Evolutionary conservation across 2,329 filamentous ascomycete species (phyloP), one percentile per base, ranked within the genome.

Genomic region (Aspergillus uvarum): DNA sequence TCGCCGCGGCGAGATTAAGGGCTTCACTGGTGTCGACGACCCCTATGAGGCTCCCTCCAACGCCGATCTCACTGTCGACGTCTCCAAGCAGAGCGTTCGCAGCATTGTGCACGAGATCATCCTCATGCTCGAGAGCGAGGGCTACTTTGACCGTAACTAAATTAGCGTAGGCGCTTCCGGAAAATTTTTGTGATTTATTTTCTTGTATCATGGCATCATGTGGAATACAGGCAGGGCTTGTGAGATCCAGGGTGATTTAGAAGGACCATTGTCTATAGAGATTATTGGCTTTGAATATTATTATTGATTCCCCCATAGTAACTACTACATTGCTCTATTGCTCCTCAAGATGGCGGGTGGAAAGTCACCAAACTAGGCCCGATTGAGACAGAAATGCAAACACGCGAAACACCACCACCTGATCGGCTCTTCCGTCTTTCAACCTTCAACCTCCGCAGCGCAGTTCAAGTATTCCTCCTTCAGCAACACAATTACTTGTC

Each of bases 21-120:
- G 93, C 65, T 99, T 99, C 85, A 99, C 95, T 7, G 95, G 95
- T 71, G 92, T 99, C 59, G 94, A 98, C 75, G 94, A 98, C 81
- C 93, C 95, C 52, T 99, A 99, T 75, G 95, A 99, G 87, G 74
- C 78, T 22, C 95, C 95, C 10, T 71, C 79, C 67, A 92, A 94
- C 80, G 86, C 93, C 32, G 88, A 98, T 75, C 82, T 99, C 66
- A 86, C 87, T 5, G 94, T 98, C 44, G 90, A 98, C 77, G 77
- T 89, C 58, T 88, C 90, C 80, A 95, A 89, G 85, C 92, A 91
- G 79, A 90, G 87, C 67, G 93, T 98, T 51, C 86, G 95, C 72
- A 95, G 90, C 61, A 94, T 94, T 63, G 95, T 99, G 56, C 95
- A 99, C 82, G 91, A 98, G 85, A 98, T 99, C 72, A 85, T 99